A percentile compares a stretch with the other conserved stretches of the same genome.
Evolutionary conservation across 2,329 filamentous ascomycete genomes (phyloP).

Genomic region (Chrysoporthe deuterocubensis): DNA sequence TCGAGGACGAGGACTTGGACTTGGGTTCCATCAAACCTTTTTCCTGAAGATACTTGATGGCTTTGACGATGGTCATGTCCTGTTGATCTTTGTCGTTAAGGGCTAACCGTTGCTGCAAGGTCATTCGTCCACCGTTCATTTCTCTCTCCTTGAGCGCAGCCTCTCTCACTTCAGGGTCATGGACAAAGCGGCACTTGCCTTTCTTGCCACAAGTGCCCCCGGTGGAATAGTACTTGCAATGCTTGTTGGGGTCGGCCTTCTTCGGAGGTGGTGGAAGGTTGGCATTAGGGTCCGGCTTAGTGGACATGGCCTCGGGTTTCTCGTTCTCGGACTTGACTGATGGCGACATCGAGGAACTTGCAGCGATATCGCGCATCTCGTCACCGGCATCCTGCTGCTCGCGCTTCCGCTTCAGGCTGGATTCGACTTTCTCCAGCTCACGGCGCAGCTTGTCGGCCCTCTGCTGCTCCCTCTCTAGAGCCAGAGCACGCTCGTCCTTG

Average conservation of each 20-base stretch:
- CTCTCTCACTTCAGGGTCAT: slow-evolving; percentile 66
- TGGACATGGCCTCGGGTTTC: slow-evolving; percentile 61
- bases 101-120: slow-evolving; percentile 66
- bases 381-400: slow-evolving; percentile 70
- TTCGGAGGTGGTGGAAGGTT: slow-evolving; percentile 51
- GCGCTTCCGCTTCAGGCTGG: slow-evolving; percentile 69
- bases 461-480: slow-evolving; percentile 55
- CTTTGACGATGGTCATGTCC: slow-evolving; percentile 67
- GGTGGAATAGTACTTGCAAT: slow-evolving; percentile 74
- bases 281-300: slow-evolving; percentile 44
- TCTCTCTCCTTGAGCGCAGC: slow-evolving; percentile 67
- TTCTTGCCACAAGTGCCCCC: slow-evolving; percentile 72
- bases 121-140: slow-evolving; percentile 67
- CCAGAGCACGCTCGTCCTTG: slow-evolving; percentile 46
- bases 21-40: slow-evolving; percentile 56
- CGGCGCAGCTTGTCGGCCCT: slow-evolving; percentile 65
- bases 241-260: slow-evolving; percentile 65
- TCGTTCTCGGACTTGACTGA: slow-evolving; percentile 59
- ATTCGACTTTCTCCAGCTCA: slow-evolving; percentile 72
- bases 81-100: slow-evolving; percentile 72
- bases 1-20: slow-evolving; percentile 31
- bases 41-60: slow-evolving; percentile 67
- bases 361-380: slow-evolving; percentile 58
- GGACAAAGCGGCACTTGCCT: slow-evolving; percentile 75
- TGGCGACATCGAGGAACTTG: slow-evolving; percentile 43